Percentiles rank a stretch among this genome's conserved stretches.
phyloP scores from a whole-genome alignment of 495 filamentous ascomycete species.

The Talaromyces borbonicus region DNA sequence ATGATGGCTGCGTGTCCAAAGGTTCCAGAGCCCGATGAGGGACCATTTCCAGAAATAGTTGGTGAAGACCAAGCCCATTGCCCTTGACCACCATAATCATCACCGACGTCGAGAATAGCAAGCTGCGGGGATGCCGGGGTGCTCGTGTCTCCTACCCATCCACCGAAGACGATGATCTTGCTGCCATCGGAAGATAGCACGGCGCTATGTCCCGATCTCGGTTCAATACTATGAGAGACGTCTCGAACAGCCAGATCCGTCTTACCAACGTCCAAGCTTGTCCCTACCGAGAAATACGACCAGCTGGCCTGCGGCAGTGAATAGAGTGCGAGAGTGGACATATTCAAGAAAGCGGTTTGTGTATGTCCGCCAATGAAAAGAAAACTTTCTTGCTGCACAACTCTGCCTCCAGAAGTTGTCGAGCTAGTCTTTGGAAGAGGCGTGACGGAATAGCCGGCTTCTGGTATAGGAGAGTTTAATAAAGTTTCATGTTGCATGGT shows the following conservation, averaged over 20 bases:
- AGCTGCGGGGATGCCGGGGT: conserved; percentile 73
- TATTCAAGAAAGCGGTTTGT: conserved; percentile 75
- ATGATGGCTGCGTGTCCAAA: conserved; percentile 81
- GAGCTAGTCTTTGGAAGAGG: conserved; percentile 54
- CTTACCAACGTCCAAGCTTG: conserved; percentile 23
- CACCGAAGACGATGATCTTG: conserved; percentile 67
- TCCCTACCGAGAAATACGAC: conserved; percentile 60
- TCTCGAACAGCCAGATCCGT: conserved; percentile 42
- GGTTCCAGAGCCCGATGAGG: conserved; percentile 47
- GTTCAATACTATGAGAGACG: conserved; percentile 45
- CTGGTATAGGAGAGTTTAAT: conserved; percentile 57
- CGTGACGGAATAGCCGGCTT: conserved; percentile 82
- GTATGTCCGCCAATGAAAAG: conserved; percentile 86
- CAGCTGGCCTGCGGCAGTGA: conserved; percentile 77
- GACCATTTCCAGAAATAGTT: conserved; percentile 20
- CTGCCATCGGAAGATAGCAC: conserved; percentile 68
- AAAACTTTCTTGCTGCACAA: conserved; percentile 61
- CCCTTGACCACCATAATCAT: conserved; percentile 53
- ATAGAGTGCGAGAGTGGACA: conserved; percentile 83
- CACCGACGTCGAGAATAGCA: conserved; percentile 60
- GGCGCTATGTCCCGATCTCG: conserved; percentile 78
- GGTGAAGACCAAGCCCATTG: conserved; percentile 72
- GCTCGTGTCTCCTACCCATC: conserved; percentile 77
- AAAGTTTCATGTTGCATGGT: conserved; percentile 29
- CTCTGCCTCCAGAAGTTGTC: conserved; percentile 35